Evolutionary conservation across 176 grass and related monocot genomes (phyloP).

Genomic region (Musa beccarii): DNA sequence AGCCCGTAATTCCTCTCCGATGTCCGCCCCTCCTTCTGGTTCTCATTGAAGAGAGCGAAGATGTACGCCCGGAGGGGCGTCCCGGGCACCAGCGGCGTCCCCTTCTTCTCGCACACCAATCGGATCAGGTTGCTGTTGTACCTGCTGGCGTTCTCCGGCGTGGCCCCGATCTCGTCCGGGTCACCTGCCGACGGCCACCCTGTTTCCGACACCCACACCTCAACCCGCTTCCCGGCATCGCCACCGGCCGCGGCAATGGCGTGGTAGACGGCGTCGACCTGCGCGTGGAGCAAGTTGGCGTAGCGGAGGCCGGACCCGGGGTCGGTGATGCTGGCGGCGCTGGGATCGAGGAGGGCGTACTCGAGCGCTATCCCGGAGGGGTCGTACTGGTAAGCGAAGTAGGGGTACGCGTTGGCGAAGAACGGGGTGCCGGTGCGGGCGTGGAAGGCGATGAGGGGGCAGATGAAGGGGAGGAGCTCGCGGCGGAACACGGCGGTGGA

Average conservation of each 20-base stretch:
- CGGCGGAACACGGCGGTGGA: conserved; percentile 29
- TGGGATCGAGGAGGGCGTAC: conserved; percentile 4
- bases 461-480: conserved; percentile 34
- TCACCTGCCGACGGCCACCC: conserved; percentile 2
- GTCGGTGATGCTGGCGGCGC: conserved; percentile 5
- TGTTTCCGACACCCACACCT: not conserved
- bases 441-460: conserved; percentile 59
- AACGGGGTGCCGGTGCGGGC: conserved; percentile 45
- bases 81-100: conserved; percentile 1
- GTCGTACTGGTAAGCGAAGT: conserved; percentile 45
- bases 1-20: conserved; percentile 10
- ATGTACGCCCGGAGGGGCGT: conserved; percentile 5
- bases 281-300: conserved; percentile 3
- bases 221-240: not conserved
- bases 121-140: conserved; percentile 1
- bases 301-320: conserved; percentile 1
- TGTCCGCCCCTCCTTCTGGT: not conserved
- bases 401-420: conserved; percentile 67
- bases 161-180: not conserved
- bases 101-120: not conserved
- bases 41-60: conserved; percentile 8
- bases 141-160: not conserved
- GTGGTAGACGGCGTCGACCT: conserved; percentile 1
- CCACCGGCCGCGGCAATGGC: not conserved
- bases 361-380: not conserved